Evolutionary conservation across 1,139 yeast genomes (phyloP), one percentile per base, ranked within the genome.

Genomic region (Pichia sp.): DNA sequence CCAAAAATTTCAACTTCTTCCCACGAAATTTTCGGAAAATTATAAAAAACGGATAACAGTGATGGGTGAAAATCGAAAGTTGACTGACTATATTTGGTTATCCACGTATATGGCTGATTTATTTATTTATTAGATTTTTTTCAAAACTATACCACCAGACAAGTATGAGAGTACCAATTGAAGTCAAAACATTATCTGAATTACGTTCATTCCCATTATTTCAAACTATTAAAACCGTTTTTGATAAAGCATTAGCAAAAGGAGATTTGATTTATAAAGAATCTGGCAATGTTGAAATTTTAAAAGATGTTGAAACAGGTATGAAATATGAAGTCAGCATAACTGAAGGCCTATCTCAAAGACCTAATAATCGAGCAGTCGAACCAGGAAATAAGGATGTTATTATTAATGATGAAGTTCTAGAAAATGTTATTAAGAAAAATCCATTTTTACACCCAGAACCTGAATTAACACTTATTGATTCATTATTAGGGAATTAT

Each of bases 391-490:
- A 57, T 1, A 42, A 31, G 8, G 45, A 51, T 25, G 60, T 49
- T 61, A 67, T 45, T 73, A 76, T 30, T 60, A 69, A 51, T 56
- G 63, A 46, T 63, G 69, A 56, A 55, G 62, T 43, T 56, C 63
- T 48, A 58, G 66, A 64, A 28, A 60, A 64, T 48, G 63, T 63
- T n/a, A 56, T 67, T 51, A 64, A 69, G 42, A 68, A 69, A 41
- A 83, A 89, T 62, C 98, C 98, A 1, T 93, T 93, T 71, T 77
- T 78, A 48, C 78, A 81, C 18, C 95, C 96, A 0, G 96, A 87
- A 58, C 87, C 88, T 6, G 84, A 80, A 57, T 71, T 91, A 49
- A 79, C 91, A 0, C 76, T 93, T 3, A 62, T 80, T 39, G 77
- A 77, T 10, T 72, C 76, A 47, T 77, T 74, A 58, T 82, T 81